A percentile compares a stretch with the other conserved stretches of the same genome.
phyloP scores from a whole-genome alignment of 495 filamentous ascomycete genomes.

The Lentithecium fluviatile region DNA sequence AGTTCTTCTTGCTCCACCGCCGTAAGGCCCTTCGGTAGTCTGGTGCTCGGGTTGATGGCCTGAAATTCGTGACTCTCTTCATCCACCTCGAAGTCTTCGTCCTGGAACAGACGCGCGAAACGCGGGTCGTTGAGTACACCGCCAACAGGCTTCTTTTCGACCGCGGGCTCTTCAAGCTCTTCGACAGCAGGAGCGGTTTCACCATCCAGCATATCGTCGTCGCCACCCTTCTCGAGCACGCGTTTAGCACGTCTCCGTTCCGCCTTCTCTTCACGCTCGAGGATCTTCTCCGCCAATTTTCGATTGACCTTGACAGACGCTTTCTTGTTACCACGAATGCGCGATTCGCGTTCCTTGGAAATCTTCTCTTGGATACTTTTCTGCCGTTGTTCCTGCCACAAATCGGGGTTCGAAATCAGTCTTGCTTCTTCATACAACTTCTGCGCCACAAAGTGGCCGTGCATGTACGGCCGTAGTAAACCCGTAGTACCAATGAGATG shows the following conservation, averaged over 20 bases:
- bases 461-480: constrained; percentile 91
- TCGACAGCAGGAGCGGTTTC: constrained; percentile 8
- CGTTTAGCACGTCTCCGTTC: constrained; percentile 62
- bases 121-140: constrained; percentile 75
- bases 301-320: constrained; percentile 87
- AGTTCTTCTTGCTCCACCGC: constrained; percentile 66
- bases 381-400: constrained; percentile 83
- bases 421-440: constrained; percentile 91
- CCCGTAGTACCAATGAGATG: constrained; percentile 86
- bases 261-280: constrained; percentile 76
- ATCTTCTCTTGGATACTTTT: constrained; percentile 89
- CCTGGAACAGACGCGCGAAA: constrained; percentile 86
- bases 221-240: constrained; percentile 58
- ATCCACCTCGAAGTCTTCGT: constrained; percentile 88
- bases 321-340: constrained; percentile 91
- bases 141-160: constrained; percentile 37
- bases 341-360: constrained; percentile 85
- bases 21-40: constrained; percentile 56
- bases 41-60: constrained; percentile 79
- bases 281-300: constrained; percentile 76
- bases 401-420: constrained; percentile 85
- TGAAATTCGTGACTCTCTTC: constrained; percentile 86
- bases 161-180: constrained; percentile 35
- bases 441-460: constrained; percentile 94
- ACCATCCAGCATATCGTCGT: constrained; percentile 42